These are phyloP conservation scores for Madurella fahalii DNA, from an alignment of 2,329 filamentous ascomycete genomes.

Conservation along the genomic window DNA sequence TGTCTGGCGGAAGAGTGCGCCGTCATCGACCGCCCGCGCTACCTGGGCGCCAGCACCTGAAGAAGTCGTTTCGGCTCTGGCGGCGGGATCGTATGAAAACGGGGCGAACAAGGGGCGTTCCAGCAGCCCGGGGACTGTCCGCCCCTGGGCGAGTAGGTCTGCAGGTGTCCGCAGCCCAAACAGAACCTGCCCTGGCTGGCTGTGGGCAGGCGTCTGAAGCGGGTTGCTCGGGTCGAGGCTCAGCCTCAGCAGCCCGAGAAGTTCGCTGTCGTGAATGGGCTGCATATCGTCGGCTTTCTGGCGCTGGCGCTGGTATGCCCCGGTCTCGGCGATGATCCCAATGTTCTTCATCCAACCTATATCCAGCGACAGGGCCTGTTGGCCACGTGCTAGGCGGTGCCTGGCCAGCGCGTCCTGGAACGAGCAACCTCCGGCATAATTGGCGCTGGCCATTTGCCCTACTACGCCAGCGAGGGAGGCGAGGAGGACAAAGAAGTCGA, in stretches of 20 bases:
- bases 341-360: conserved; percentile 28
- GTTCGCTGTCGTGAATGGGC: background rate
- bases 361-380: conserved; percentile 30
- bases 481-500: conserved; percentile 4
- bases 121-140: background rate
- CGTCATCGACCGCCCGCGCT: background rate
- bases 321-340: conserved; percentile 19
- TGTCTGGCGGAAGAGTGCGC: conserved; percentile 3
- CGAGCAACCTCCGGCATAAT: background rate
- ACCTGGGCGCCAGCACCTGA: background rate
- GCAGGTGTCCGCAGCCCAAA: conserved; percentile 4
- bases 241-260: conserved; percentile 3
- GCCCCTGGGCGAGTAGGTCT: background rate
- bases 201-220: background rate
- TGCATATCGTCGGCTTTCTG: background rate
- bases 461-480: background rate
- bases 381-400: conserved; percentile 5
- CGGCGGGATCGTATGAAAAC: background rate
- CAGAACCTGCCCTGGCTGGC: background rate
- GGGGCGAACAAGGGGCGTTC: background rate
- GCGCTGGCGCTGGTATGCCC: background rate
- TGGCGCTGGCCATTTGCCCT: background rate
- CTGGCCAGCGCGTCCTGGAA: conserved; percentile 13
- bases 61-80: background rate
- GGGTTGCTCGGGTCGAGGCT: conserved; percentile 2